Base-by-base conservation (phyloP, 106 monocot species). In the Dioscorea zingiberensis region DNA sequence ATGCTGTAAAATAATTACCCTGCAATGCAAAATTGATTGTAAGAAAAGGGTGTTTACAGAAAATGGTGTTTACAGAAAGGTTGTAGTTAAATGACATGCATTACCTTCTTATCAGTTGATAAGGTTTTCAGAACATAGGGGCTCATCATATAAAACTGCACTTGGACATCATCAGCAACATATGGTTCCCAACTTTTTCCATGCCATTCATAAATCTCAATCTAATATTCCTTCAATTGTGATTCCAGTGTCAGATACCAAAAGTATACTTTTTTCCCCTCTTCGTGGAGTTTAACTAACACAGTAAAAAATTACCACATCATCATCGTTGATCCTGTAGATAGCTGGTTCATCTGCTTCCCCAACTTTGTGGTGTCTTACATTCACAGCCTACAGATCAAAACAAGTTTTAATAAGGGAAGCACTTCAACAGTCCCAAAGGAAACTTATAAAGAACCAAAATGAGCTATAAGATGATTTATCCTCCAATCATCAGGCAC, bases 91-190 rank as follows among this genome's bases (percentile, higher is more conserved):
- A n/a, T n/a, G n/a, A n/a, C n/a, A n/a, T n/a, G 14, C 19, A 17
- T 51, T 71, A 98, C 97, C 78, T 92, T 86, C 29, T 86, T 59
- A 60, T 98, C 63, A 70, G 68, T 76, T 18, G 97, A 84, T 71
- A 98, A 57, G 11, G 83, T 84, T 69, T 92, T 92, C 77, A 98
- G 71, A 3, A 92, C 82, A 64, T 98, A 98, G 56, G 97, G 97
- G 60, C 97, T 98, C 91, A 98, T 98, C 92, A 92, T 98, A 73
- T 92, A 92, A 65, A 98, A 98, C 64, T 93, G 98, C 63, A 93
- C 77, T 70, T 98, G 98, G 53, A 98, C 93, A 76, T 98, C 98
- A 89, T 93, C 74, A 29, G 93, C 84, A 28, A 82, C 57, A 65
- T 93, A 98, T 17, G 98, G 89, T 56, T 83, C 63, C 93, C 98